Conservation (phyloP, 768 basidiomycete species). For the Obba rivulosa region DNA sequence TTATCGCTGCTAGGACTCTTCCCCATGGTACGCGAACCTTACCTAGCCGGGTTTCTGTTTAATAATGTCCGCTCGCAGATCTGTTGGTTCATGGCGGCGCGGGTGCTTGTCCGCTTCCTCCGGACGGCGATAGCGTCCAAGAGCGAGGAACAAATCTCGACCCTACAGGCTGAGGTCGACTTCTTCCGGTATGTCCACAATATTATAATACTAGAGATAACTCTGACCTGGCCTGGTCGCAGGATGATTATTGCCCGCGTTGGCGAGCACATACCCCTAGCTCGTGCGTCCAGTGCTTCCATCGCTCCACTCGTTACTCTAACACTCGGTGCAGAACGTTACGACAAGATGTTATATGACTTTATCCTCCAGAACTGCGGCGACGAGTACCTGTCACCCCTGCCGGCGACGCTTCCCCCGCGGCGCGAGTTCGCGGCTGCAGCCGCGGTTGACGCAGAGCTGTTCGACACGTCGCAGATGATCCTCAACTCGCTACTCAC, state of each 20-base stretch:
- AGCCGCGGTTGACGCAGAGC: too few relatives aligned
- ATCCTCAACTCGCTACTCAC: too few relatives aligned
- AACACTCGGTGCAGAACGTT: constrained; percentile 31
- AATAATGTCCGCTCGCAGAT: constrained; percentile 24
- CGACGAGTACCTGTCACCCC: constrained; percentile 14
- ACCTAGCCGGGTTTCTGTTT: constrained; percentile 34
- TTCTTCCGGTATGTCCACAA: constrained; percentile 52
- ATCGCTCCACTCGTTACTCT: not conserved
- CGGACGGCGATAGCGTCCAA: constrained; percentile 57
- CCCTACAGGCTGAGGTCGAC: constrained; percentile 56
- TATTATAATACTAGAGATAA: not conserved
- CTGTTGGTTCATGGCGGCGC: constrained; percentile 61
- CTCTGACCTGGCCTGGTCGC: not conserved
- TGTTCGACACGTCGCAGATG: too few relatives aligned
- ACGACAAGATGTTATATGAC: constrained; percentile 52
- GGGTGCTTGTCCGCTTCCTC: constrained; percentile 62
- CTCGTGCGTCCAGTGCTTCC: constrained; percentile 31
- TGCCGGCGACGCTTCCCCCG: not conserved
- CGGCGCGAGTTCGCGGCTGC: not conserved
- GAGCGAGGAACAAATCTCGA: constrained; percentile 50
- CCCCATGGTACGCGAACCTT: constrained; percentile 44
- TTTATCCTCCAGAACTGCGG: constrained; percentile 20
- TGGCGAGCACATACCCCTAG: constrained; percentile 63
- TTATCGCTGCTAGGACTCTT: constrained; percentile 67
- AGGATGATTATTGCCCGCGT: constrained; percentile 58